Conservation (phyloP, 2,329 filamentous ascomycete genomes). For the Hypoxylon sp. region DNA sequence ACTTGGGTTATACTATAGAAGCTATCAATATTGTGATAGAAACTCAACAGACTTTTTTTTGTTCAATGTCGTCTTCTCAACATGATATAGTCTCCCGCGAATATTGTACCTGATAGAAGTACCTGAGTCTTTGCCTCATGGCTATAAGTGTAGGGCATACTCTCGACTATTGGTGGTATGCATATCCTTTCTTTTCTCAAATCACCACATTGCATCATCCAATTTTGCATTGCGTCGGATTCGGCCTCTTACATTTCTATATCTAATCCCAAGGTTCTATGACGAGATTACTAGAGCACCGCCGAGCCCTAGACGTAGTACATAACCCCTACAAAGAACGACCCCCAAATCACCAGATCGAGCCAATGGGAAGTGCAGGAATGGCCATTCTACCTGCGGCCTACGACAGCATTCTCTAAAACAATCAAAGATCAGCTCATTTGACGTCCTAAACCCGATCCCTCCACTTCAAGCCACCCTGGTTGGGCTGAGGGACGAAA, state of each 20-base stretch:
- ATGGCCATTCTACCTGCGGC: constrained; percentile 14
- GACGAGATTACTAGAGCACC: constrained; percentile 1
- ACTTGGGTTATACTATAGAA: background rate
- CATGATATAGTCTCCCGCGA: background rate
- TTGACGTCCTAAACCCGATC: constrained; percentile 30
- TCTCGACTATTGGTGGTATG: constrained; percentile 1
- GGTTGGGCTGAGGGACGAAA: constrained; percentile 26
- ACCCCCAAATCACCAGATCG: constrained; percentile 34
- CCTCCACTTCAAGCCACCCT: constrained; percentile 21
- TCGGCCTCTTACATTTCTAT: constrained; percentile 7
- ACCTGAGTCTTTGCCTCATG: background rate
- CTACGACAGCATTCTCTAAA: constrained; percentile 24
- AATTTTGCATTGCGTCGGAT: background rate
- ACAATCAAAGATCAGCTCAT: constrained; percentile 38
- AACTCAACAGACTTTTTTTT: background rate
- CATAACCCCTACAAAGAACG: constrained; percentile 10
- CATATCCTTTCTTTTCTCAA: constrained; percentile 7
- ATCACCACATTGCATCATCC: background rate
- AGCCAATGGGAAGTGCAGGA: constrained; percentile 42
- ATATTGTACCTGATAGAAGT: background rate
- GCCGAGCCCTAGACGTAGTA: constrained; percentile 5
- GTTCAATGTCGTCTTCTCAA: background rate
- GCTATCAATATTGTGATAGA: no score
- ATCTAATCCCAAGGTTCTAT: constrained; percentile 2
- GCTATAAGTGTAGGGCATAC: background rate